These are phyloP conservation scores for Aspergillus sclerotioniger DNA, from an alignment of 495 filamentous ascomycete species.

Conservation along the genomic window DNA sequence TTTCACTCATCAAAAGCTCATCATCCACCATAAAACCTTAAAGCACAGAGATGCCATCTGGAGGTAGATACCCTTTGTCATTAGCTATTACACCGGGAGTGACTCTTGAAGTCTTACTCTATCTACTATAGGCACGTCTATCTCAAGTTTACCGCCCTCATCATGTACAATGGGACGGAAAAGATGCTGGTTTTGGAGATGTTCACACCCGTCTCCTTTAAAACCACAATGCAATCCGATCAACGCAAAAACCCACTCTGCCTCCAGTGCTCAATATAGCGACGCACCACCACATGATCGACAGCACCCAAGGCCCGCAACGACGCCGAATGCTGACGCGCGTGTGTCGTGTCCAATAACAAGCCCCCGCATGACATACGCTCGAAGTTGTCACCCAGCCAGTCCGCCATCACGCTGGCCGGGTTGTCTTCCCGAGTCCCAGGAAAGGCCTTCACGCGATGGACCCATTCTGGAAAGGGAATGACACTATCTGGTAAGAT, in stretches of 20 bases:
- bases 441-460: constrained; percentile 35
- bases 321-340: constrained; percentile 1
- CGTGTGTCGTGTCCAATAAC: constrained; percentile 34
- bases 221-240: too few relatives aligned
- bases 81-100: too few relatives aligned
- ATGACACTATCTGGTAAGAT: constrained; percentile 38
- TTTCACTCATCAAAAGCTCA: too few relatives aligned
- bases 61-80: too few relatives aligned
- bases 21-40: too few relatives aligned
- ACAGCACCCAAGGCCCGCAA: constrained; percentile 6
- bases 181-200: too few relatives aligned
- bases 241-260: constrained; percentile 7
- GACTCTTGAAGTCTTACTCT: too few relatives aligned
- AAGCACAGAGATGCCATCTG: too few relatives aligned
- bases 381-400: constrained; percentile 49
- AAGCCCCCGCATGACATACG: constrained; percentile 55
- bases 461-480: constrained; percentile 48
- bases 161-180: too few relatives aligned
- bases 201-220: too few relatives aligned
- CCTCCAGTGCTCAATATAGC: constrained; percentile 9
- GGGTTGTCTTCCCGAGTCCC: constrained; percentile 44
- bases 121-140: too few relatives aligned
- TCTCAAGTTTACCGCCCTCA: too few relatives aligned
- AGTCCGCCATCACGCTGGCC: constrained; percentile 42
- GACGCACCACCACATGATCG: not conserved